phyloP scores from a whole-genome alignment of 768 basidiomycete species.

The Tubosaeta sp. region DNA sequence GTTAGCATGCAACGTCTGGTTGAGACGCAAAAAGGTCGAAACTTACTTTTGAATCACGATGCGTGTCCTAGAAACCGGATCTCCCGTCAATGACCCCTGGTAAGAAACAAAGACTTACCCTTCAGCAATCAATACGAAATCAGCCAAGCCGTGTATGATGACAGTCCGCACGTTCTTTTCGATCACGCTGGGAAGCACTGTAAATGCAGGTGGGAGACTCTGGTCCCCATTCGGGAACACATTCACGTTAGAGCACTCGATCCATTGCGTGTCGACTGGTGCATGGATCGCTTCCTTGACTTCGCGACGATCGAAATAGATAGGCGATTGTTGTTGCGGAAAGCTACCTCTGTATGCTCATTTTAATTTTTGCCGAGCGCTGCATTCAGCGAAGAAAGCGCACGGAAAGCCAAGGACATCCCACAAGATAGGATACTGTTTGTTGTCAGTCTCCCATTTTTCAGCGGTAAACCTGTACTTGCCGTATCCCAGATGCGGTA shows the following conservation, averaged over 20 bases:
- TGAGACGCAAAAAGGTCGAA: not conserved
- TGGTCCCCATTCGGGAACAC: constrained; percentile 62
- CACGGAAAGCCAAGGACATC: constrained; percentile 82
- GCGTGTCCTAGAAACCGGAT: constrained; percentile 38
- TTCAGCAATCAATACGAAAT: constrained; percentile 70
- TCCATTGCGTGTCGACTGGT: constrained; percentile 56
- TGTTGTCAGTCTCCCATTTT: not conserved
- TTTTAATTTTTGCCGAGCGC: not conserved
- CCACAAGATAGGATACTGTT: constrained; percentile 61
- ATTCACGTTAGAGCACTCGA: constrained; percentile 53
- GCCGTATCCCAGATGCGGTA: constrained; percentile 74
- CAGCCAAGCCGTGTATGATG: constrained; percentile 68
- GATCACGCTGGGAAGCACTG: constrained; percentile 69
- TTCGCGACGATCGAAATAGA: constrained; percentile 68
- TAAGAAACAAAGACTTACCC: constrained; percentile 42
- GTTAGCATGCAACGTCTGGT: not conserved
- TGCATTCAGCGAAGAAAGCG: constrained; percentile 15
- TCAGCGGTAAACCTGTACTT: constrained; percentile 7
- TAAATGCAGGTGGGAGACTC: constrained; percentile 59
- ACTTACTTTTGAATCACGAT: constrained; percentile 64
- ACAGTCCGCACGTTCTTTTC: constrained; percentile 68
- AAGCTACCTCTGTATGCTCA: constrained; percentile 47
- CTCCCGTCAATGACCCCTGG: constrained; percentile 12
- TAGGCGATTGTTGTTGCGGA: constrained; percentile 49
- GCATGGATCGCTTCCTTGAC: constrained; percentile 69